These are phyloP conservation scores for Salix koriyanagi DNA, from an alignment of 345 rosid genomes.

Conservation along the genomic window DNA sequence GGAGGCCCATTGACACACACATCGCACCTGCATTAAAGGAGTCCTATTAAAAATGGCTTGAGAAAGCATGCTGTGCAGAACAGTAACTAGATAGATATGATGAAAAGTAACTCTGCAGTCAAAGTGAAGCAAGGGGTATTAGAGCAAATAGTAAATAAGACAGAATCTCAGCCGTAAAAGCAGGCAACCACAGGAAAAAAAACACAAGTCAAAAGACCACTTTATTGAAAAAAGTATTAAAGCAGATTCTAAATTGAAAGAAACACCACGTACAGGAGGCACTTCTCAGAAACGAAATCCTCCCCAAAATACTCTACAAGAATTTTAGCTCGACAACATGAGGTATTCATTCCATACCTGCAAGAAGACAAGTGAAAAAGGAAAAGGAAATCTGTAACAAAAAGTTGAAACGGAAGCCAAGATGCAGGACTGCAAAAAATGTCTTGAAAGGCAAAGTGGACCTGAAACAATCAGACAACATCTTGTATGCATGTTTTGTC, in stretches of 20 bases:
- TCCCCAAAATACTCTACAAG: constrained; percentile 85
- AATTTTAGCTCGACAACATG: constrained; percentile 67
- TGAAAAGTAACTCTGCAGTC: not conserved
- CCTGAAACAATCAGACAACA: constrained; percentile 84
- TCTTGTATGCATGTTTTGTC: constrained; percentile 59
- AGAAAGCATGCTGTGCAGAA: not conserved
- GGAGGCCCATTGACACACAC: constrained; percentile 71
- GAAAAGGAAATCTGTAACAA: not conserved
- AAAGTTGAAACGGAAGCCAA: not conserved
- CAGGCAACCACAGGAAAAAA: no score
- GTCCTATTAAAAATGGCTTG: not conserved
- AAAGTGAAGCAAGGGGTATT: not conserved
- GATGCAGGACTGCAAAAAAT: not conserved
- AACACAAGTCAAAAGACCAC: not conserved
- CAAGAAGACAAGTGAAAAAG: constrained; percentile 5
- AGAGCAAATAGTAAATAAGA: not conserved
- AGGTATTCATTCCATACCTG: constrained; percentile 91
- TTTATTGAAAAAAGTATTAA: not conserved
- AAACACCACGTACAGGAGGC: constrained; percentile 51
- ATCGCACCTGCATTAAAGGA: constrained; percentile 60
- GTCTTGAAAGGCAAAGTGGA: constrained; percentile 10
- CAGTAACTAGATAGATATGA: not conserved
- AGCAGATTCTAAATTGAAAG: not conserved
- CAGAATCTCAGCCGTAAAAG: not conserved
- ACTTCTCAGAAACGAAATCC: constrained; percentile 51